Conservation (phyloP, 1,139 yeast species). For the Nakaseomyces uthaithaninus region DNA sequence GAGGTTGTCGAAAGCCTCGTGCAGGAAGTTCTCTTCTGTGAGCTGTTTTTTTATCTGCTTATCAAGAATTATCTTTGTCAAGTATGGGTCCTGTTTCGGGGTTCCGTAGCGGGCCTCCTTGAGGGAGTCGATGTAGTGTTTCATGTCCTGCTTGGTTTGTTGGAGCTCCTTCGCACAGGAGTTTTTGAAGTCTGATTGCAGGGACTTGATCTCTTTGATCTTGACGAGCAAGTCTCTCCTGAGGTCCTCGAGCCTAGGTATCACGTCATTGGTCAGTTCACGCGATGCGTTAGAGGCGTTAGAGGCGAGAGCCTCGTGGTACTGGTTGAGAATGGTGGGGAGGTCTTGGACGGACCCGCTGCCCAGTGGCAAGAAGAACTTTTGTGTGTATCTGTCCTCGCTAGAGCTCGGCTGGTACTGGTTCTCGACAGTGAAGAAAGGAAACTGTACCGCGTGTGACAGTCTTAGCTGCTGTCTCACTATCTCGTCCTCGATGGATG, state of each 20-base stretch:
- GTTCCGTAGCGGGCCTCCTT: conserved; percentile 32
- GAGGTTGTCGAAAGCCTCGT: conserved; percentile 80
- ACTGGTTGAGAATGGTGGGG: conserved; percentile 61
- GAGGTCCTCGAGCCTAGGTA: conserved; percentile 80
- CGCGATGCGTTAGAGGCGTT: conserved; percentile 61
- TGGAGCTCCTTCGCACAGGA: conserved; percentile 58
- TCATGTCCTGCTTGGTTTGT: conserved; percentile 50
- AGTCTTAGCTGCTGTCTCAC: conserved; percentile 75
- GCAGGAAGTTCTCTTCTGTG: conserved; percentile 74
- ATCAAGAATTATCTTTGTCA: conserved; percentile 64
- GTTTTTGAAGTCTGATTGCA: conserved; percentile 76
- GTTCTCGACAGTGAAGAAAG: conserved; percentile 35
- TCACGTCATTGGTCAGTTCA: conserved; percentile 57
- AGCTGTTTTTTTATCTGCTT: conserved; percentile 70
- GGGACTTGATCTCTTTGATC: conserved; percentile 74
- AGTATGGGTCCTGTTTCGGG: conserved; percentile 60
- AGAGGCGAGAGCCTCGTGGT: conserved; percentile 65
- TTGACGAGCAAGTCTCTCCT: conserved; percentile 73
- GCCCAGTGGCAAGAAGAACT: conserved; percentile 52
- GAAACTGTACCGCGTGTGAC: conserved; percentile 66
- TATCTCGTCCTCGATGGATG: conserved; percentile 78
- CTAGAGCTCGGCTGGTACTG: conserved; percentile 21
- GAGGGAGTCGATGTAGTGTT: conserved; percentile 40
- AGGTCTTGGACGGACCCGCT: conserved; percentile 75
- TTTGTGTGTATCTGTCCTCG: conserved; percentile 26